These are phyloP conservation scores for Geotrichum reessii DNA, from an alignment of 1,139 yeast genomes.

Conservation along the genomic window DNA sequence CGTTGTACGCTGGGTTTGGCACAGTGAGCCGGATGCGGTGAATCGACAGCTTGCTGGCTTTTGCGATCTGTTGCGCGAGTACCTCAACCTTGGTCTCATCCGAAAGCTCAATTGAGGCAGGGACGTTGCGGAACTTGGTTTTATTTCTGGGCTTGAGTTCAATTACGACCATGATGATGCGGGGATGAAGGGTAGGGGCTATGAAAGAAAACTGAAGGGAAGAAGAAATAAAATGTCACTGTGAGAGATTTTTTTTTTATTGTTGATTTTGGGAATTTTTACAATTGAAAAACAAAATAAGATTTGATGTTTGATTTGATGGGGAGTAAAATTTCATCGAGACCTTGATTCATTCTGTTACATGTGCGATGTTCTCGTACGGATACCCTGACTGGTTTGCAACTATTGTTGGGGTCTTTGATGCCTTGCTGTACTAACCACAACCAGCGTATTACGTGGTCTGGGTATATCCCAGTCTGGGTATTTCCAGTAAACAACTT, in stretches of 20 bases:
- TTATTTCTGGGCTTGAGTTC: slow-evolving; percentile 26
- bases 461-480: slow-evolving; percentile 3
- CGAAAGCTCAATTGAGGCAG: slow-evolving; percentile 29
- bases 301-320: neutral
- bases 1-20: slow-evolving; percentile 20
- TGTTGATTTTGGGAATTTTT: neutral
- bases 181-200: neutral
- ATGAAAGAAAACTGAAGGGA: too few species aligned
- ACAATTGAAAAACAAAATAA: neutral
- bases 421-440: neutral
- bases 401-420: too few species aligned
- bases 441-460: neutral
- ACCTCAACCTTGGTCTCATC: slow-evolving; percentile 27
- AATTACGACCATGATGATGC: slow-evolving; percentile 25
- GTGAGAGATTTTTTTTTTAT: neutral
- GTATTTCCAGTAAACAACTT: slow-evolving; percentile 1
- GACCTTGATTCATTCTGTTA: too few species aligned
- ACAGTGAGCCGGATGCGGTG: slow-evolving; percentile 36
- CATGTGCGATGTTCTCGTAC: too few species aligned
- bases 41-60: slow-evolving; percentile 31
- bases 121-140: slow-evolving; percentile 29
- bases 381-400: too few species aligned
- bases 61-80: slow-evolving; percentile 27
- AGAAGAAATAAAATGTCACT: neutral
- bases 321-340: too few species aligned